phyloP scores from a whole-genome alignment of 306 rosid genomes.

The Rosa chinensis region DNA sequence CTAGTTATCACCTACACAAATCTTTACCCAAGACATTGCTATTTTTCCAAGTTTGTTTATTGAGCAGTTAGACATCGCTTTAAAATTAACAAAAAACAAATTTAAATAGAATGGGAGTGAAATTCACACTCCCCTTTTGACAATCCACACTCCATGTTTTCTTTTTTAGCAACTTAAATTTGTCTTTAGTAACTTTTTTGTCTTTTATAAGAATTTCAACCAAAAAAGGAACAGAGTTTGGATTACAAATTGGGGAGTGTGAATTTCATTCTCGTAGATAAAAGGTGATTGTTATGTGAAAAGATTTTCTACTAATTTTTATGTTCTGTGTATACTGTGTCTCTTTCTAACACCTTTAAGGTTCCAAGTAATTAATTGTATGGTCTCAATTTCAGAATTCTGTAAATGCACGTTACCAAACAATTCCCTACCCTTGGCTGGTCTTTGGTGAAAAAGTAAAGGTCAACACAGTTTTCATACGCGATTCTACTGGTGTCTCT shows the following conservation, averaged over 20 bases:
- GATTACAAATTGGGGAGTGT: neutral
- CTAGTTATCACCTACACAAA: neutral
- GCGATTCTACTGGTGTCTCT: constrained; percentile 95
- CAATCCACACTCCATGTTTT: neutral
- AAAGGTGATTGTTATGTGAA: neutral
- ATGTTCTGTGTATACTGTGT: neutral
- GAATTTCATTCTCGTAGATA: neutral
- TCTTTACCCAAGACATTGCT: neutral
- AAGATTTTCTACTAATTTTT: neutral
- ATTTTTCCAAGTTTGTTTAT: neutral
- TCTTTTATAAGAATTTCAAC: neutral
- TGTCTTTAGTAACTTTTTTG: neutral
- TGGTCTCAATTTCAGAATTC: constrained; percentile 69
- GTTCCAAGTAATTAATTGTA: constrained; percentile 9
- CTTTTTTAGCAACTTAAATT: neutral
- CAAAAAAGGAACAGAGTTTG: neutral
- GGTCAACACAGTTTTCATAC: constrained; percentile 88
- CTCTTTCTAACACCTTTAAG: neutral
- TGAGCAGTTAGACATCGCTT: neutral
- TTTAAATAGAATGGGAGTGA: neutral
- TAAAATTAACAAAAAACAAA: neutral
- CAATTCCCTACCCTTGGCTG: constrained; percentile 96
- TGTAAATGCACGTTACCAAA: constrained; percentile 88
- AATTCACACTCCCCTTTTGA: neutral
- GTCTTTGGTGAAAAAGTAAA: constrained; percentile 95